Conservation (phyloP, 2,329 filamentous ascomycete species). For the Ilyonectria robusta region DNA sequence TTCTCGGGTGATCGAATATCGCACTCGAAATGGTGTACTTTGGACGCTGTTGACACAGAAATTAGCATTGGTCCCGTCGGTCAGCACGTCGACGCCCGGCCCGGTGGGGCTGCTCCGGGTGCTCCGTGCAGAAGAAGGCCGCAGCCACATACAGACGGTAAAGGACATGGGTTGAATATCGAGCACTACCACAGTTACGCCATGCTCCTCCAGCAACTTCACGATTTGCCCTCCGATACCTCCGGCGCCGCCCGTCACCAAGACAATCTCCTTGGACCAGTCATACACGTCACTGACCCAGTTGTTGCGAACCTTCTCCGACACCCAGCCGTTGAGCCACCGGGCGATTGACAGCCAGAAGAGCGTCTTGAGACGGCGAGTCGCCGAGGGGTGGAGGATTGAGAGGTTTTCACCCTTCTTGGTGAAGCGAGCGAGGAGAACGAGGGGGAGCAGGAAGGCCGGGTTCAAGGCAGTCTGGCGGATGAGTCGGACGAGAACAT, state of each 20-base stretch:
- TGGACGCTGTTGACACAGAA: slow-evolving; percentile 52
- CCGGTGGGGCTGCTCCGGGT: slow-evolving; percentile 5
- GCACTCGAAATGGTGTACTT: slow-evolving; percentile 78
- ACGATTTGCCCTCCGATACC: slow-evolving; percentile 81
- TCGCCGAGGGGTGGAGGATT: slow-evolving; percentile 65
- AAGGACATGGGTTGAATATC: slow-evolving; percentile 77
- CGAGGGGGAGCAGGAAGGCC: slow-evolving; percentile 72
- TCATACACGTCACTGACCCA: slow-evolving; percentile 64
- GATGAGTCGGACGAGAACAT: slow-evolving; percentile 71
- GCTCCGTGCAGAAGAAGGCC: neutral
- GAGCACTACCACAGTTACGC: slow-evolving; percentile 78
- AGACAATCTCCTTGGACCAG: slow-evolving; percentile 78
- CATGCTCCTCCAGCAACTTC: slow-evolving; percentile 73
- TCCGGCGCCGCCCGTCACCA: slow-evolving; percentile 81
- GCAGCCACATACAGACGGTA: slow-evolving; percentile 57
- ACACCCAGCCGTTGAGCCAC: slow-evolving; percentile 50
- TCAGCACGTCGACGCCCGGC: slow-evolving; percentile 16
- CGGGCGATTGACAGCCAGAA: slow-evolving; percentile 50
- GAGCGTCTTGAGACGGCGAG: slow-evolving; percentile 62
- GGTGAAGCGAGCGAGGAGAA: slow-evolving; percentile 76
- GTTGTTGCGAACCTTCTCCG: slow-evolving; percentile 53
- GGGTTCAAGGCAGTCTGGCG: slow-evolving; percentile 76
- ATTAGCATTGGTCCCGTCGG: slow-evolving; percentile 23
- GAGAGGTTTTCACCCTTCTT: slow-evolving; percentile 69
- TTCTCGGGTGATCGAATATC: slow-evolving; percentile 74